phyloP scores from a whole-genome alignment of 306 rosid genomes.

The Pterocarpus santalinus region DNA sequence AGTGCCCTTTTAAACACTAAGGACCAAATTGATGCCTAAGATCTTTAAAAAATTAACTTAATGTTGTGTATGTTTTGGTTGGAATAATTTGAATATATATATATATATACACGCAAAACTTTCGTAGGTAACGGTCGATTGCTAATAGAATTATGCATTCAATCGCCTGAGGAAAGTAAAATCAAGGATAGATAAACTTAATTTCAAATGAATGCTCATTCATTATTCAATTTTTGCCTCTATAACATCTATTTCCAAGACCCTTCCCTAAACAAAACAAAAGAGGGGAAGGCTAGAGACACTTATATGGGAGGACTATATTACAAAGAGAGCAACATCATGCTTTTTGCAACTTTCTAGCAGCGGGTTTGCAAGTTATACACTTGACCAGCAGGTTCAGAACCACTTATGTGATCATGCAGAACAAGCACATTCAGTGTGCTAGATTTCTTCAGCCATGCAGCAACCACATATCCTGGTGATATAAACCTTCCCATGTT shows the following conservation, averaged over 20 bases:
- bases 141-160: not conserved
- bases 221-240: not conserved
- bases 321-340: slow-evolving; percentile 2
- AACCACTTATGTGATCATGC: slow-evolving; percentile 62
- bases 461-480: slow-evolving; percentile 69
- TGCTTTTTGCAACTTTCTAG: not conserved
- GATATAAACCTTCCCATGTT: slow-evolving; percentile 83
- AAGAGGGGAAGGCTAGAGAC: not conserved
- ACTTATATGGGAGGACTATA: not conserved
- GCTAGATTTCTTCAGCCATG: slow-evolving; percentile 78
- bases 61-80: no score
- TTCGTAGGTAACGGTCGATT: not conserved
- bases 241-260: not conserved
- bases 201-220: not conserved
- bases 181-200: not conserved
- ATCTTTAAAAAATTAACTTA: no score
- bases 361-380: slow-evolving; percentile 42
- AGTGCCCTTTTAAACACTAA: no score
- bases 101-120: not conserved
- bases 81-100: no score
- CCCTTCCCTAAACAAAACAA: not conserved
- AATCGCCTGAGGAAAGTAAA: not conserved
- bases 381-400: slow-evolving; percentile 45
- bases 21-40: no score
- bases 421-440: slow-evolving; percentile 73